Percentiles rank a stretch among this genome's conserved stretches.
Evolutionary conservation across 2,329 filamentous ascomycete species (phyloP).

Genomic region (Xylariaceae sp.): DNA sequence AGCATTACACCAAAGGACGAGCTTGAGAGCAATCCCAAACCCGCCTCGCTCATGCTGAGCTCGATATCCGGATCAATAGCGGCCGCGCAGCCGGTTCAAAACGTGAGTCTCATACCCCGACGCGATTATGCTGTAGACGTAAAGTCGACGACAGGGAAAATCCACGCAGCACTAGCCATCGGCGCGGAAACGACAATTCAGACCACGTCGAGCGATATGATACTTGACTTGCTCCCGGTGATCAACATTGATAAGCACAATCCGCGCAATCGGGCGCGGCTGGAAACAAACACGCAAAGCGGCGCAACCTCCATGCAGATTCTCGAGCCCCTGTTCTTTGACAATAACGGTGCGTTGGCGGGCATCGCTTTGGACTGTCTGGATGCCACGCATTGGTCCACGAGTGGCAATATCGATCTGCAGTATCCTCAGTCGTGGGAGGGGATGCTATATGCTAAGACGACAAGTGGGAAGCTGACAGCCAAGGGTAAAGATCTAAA

Average conservation of each 20-base stretch:
- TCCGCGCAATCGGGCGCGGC: conserved; percentile 21
- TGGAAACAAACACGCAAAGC: conserved; percentile 42
- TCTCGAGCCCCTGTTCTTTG: conserved; percentile 42
- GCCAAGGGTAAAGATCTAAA: conserved; percentile 41
- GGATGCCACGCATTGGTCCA: conserved; percentile 38
- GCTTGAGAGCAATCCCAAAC: conserved; percentile 32
- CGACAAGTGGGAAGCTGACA: conserved; percentile 38
- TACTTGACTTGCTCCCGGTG: conserved; percentile 41
- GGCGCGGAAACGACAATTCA: conserved; percentile 33
- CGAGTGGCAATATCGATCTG: conserved; percentile 41
- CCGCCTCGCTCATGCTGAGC: conserved; percentile 39
- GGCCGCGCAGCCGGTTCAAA: conserved; percentile 38
- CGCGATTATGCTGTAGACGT: conserved; percentile 45
- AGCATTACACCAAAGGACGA: conserved; percentile 39
- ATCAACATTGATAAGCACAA: conserved; percentile 30
- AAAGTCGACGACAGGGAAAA: conserved; percentile 40
- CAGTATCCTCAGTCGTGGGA: conserved; percentile 47
- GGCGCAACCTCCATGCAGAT: conserved; percentile 38
- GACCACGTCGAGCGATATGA: conserved; percentile 39
- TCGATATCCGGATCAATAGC: conserved; percentile 42
- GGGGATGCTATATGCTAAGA: conserved; percentile 38
- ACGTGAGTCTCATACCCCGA: conserved; percentile 33
- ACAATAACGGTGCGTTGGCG: conserved; percentile 12
- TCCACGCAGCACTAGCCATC: conserved; percentile 40
- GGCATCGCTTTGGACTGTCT: conserved; percentile 32